A percentile compares a stretch with the other conserved stretches of the same genome.
Evolutionary conservation across 306 rosid species (phyloP).

Genomic region (Vigna trinervia): DNA sequence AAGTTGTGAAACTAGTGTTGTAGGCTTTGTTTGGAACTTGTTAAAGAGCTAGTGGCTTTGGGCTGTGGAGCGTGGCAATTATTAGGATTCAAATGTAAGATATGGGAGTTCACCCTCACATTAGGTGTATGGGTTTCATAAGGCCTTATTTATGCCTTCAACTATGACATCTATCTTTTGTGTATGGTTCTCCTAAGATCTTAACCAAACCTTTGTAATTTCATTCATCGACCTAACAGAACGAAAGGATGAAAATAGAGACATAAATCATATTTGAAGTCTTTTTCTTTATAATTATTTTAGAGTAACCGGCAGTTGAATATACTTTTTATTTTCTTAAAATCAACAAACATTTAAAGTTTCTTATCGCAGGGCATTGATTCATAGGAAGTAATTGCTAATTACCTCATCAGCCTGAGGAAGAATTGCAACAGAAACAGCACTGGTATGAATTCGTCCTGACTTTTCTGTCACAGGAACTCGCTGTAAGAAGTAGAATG

Average conservation of each 20-base stretch:
- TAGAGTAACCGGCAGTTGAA: conserved; percentile 15
- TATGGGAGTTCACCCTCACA: neutral
- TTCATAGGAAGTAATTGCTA: conserved; percentile 41
- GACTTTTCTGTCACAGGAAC: conserved; percentile 92
- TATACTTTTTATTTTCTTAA: conserved; percentile 7
- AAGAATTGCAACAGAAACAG: conserved; percentile 94
- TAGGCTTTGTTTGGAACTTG: neutral
- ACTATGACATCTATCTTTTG: neutral
- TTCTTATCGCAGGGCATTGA: conserved; percentile 25
- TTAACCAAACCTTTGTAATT: conserved; percentile 29
- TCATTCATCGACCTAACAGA: conserved; percentile 16
- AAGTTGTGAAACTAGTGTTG: neutral
- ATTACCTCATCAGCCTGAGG: conserved; percentile 94
- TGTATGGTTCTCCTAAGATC: conserved; percentile 1
- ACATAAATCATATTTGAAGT: conserved; percentile 3
- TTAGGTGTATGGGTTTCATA: neutral
- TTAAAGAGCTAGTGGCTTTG: neutral
- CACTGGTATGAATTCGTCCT: conserved; percentile 97
- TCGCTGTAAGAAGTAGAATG: conserved; percentile 61
- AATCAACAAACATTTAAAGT: conserved; percentile 31
- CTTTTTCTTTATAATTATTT: conserved; percentile 18
- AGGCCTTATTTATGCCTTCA: neutral
- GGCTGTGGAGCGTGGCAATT: neutral
- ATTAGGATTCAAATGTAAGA: neutral
- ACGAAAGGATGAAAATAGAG: neutral